Evolutionary conservation across 1,139 yeast species (phyloP).

Genomic region (Blastobotrys arbuscula): DNA sequence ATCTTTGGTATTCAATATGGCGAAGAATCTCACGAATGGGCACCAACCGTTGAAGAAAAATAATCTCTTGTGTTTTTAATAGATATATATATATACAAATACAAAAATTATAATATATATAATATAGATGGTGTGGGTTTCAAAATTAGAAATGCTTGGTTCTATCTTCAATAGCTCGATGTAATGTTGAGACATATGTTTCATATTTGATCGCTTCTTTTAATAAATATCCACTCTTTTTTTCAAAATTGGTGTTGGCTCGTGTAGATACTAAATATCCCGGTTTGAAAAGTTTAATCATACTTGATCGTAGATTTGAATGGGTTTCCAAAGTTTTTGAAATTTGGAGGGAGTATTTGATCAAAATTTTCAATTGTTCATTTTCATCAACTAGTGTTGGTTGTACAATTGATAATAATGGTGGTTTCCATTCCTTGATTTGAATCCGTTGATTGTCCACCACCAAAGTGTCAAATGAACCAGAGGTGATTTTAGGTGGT

Average conservation of each 20-base stretch:
- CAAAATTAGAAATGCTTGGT: conserved; percentile 2
- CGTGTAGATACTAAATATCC: conserved; percentile 25
- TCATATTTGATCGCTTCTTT: conserved; percentile 32
- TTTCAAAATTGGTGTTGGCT: conserved; percentile 34
- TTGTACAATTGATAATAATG: conserved; percentile 25
- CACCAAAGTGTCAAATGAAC: conserved; percentile 23
- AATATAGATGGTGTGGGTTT: background rate
- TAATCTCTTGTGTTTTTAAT: conserved; percentile 1
- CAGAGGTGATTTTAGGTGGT: conserved; percentile 15
- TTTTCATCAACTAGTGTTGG: conserved; percentile 25
- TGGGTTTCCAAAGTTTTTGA: conserved; percentile 28
- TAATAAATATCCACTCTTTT: conserved; percentile 28
- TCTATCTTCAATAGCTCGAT: conserved; percentile 25
- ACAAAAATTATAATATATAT: background rate
- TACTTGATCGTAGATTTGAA: conserved; percentile 22
- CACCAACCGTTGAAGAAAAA: conserved; percentile 8
- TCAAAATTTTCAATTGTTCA: conserved; percentile 28
- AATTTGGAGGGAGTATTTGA: conserved; percentile 23
- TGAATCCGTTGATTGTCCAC: conserved; percentile 23
- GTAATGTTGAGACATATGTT: conserved; percentile 27
- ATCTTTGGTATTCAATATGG: conserved; percentile 88
- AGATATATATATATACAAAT: background rate
- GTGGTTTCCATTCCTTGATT: conserved; percentile 32
- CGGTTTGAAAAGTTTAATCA: conserved; percentile 27
- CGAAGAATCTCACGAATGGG: conserved; percentile 52